Base-by-base conservation (phyloP, 2,329 filamentous ascomycete species). In the Penicillium capsulatum region DNA sequence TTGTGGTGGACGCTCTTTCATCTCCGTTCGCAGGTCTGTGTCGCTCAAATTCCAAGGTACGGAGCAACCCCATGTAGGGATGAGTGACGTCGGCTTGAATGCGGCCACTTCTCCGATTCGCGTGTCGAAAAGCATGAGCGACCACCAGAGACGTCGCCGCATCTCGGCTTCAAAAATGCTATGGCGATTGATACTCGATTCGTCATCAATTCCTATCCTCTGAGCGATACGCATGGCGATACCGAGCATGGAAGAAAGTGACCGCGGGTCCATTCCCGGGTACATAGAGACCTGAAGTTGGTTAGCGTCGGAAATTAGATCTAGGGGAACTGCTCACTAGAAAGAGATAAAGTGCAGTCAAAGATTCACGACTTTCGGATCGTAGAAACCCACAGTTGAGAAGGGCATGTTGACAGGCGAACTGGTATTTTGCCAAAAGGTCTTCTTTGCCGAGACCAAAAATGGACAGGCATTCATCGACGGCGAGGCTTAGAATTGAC, bases 71-170 rank as follows among this genome's bases (percentile, higher is more conserved):
- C 70, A 75, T 1, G 60, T 66, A 1, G 70, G 69, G 44, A 47
- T 45, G 10, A 74, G 42, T 2, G 49, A 57, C 2, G 58, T 42
- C 7, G 51, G 52, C 44, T 62, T 68, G 39, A 55, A 77, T 34
- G 77, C 75, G 3, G 78, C 75, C 60, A 86, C 75, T 58, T 87
- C 83, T 40, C 80, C 75, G 26, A 86, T 75, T 15, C 84, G 80
- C 44, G 75, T 72, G 59, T 89, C 84, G 48, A 86, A 83, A 17
- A 79, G 70, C 10, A 83, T 72, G 11, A 89, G 69, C 20, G 80
- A 77, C 83, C 83, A 88, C 83, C 83, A 87, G 1, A 88, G 66
- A 26, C 84, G 73, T 34, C 83, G 76, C n/a, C 83, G 75, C 62
- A 84, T 75, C 63, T 87, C 83, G 3, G 78, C 74, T 53, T 87